Evolutionary conservation across 164 flowering plant genomes (phyloP), one percentile per base, ranked within the genome.

Genomic region (Dillenia suffruticosa): DNA sequence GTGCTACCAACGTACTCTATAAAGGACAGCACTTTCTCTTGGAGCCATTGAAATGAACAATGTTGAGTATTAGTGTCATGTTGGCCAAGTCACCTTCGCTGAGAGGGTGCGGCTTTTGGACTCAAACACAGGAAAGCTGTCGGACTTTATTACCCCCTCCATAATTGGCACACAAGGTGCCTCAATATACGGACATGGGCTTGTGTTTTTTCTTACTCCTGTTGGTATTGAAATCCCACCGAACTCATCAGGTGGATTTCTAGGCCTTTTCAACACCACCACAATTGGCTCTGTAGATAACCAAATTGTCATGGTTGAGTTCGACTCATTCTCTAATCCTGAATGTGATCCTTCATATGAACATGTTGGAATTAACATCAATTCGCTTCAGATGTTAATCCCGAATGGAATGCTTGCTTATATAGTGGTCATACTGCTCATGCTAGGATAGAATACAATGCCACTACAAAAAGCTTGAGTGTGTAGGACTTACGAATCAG

Each of bases 61-160:
- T 8, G 6, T 12, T 12, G 12, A 12, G 14, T 59, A 45, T 57
- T 0, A 19, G 26, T 45, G 32, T 46, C 69, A 62, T 17, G 68
- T 72, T 17, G 72, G 75, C 46, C 54, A 63, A 32, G 75, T 63
- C 15, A 63, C 50, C 10, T 72, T 67, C 58, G 63, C 61, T 4
- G 51, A 64, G 8, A 51, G 13, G 16, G 47, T 74, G 26, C 74
- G 54, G 4, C 66, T 77, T 15, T 74, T 78, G 78, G 74, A 77
- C 56, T 19, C 64, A 1, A 11, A 24, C 12, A 54, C 69, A 1
- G 58, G 70, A 16, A 56, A 19, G 47, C 61, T 74, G 0, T n/a
- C 81, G 10, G 81, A 77, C 45, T 75, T 77, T 68, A 68, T 65
- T 9, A 66, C 76, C 12, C 73, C 74, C 49, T 77, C 74, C 57